Evolutionary conservation across 768 basidiomycete species (phyloP).

Genomic region (Chalciporus chontae): DNA sequence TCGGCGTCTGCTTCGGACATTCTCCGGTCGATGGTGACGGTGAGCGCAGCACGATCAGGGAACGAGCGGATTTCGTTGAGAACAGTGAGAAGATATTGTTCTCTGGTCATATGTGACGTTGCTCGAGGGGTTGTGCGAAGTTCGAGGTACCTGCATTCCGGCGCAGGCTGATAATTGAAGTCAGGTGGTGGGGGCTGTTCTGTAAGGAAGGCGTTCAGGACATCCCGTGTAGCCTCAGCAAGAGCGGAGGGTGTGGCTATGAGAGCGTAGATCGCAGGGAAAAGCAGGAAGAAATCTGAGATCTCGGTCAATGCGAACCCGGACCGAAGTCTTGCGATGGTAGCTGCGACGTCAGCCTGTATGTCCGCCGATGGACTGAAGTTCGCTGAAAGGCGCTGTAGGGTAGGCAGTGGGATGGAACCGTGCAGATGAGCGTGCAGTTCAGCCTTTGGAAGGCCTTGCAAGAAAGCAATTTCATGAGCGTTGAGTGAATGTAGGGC

Average conservation of each 20-base stretch:
- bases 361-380: slow-evolving; percentile 22
- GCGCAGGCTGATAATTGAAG: slow-evolving; percentile 31
- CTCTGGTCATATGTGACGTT: slow-evolving; percentile 54
- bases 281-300: slow-evolving; percentile 70
- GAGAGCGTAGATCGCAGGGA: slow-evolving; percentile 76
- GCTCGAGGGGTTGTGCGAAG: slow-evolving; percentile 76
- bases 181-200: slow-evolving; percentile 20
- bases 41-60: slow-evolving; percentile 50
- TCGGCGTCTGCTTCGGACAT: slow-evolving; percentile 51
- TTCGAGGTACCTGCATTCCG: slow-evolving; percentile 72
- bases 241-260: slow-evolving; percentile 60
- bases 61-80: slow-evolving; percentile 64
- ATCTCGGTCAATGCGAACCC: slow-evolving; percentile 49
- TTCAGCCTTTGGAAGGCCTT: slow-evolving; percentile 72
- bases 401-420: slow-evolving; percentile 64
- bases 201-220: slow-evolving; percentile 58
- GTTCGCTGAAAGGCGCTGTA: slow-evolving; percentile 59
- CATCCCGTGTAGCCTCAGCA: slow-evolving; percentile 54
- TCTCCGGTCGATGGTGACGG: slow-evolving; percentile 72
- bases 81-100: slow-evolving; percentile 61
- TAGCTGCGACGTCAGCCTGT: slow-evolving; percentile 39
- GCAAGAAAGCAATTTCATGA: slow-evolving; percentile 56
- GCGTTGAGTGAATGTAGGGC: slow-evolving; percentile 55
- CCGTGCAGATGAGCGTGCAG: slow-evolving; percentile 86
- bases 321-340: slow-evolving; percentile 38